phyloP scores from a whole-genome alignment of 2,329 filamentous ascomycete species.

The Penicillium oxalicum region DNA sequence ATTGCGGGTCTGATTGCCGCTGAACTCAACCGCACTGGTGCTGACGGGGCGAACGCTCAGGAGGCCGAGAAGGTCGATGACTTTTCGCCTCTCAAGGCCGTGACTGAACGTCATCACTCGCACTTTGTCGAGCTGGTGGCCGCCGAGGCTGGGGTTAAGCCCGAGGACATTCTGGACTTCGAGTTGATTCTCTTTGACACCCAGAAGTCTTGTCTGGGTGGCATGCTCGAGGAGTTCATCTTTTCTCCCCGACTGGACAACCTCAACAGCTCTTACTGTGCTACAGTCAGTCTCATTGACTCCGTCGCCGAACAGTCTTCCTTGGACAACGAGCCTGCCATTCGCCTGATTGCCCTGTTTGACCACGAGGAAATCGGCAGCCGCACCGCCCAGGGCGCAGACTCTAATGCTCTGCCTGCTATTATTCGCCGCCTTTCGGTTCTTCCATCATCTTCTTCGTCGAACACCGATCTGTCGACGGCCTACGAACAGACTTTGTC shows the following conservation, averaged over 20 bases:
- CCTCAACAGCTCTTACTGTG: conserved; percentile 92
- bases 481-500: conserved; percentile 90
- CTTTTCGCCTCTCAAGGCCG: conserved; percentile 69
- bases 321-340: conserved; percentile 69
- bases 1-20: conserved; percentile 82
- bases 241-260: conserved; percentile 96
- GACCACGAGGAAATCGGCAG: conserved; percentile 98
- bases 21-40: conserved; percentile 72
- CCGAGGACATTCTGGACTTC: conserved; percentile 78
- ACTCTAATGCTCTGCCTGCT: conserved; percentile 83
- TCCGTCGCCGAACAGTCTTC: conserved; percentile 61
- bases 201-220: conserved; percentile 82
- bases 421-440: conserved; percentile 82
- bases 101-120: conserved; percentile 80
- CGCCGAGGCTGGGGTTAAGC: conserved; percentile 63
- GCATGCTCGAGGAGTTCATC: conserved; percentile 87
- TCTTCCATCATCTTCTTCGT: conserved; percentile 57
- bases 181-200: conserved; percentile 97
- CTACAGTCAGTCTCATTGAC: conserved; percentile 74
- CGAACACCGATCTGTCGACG: conserved; percentile 61
- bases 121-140: conserved; percentile 82
- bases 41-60: conserved; percentile 1
- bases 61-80: conserved; percentile 43
- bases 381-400: conserved; percentile 83
- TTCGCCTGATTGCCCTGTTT: conserved; percentile 89